These are phyloP conservation scores for Eucalyptus victrix DNA, from an alignment of 345 rosid species.

Conservation along the genomic window DNA sequence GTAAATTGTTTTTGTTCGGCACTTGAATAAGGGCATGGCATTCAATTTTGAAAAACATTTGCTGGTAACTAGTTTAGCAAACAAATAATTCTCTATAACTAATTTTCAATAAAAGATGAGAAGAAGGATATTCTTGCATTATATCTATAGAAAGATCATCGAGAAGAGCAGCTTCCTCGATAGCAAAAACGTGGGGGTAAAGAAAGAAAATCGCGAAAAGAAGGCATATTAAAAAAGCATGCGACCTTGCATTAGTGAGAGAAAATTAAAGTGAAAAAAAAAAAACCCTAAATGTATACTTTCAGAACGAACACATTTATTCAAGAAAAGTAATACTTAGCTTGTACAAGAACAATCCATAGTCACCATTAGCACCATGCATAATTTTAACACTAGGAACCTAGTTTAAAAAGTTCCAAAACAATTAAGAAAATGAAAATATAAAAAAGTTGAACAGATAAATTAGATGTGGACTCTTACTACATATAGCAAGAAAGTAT, in stretches of 20 bases:
- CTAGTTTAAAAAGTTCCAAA: neutral
- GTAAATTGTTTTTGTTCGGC: neutral
- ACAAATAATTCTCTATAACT: neutral
- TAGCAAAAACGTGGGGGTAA: neutral
- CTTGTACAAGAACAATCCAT: neutral
- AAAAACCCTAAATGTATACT: neutral
- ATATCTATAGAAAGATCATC: neutral
- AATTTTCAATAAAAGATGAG: neutral
- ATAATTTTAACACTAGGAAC: neutral
- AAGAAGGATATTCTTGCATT: neutral
- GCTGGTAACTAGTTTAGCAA: neutral
- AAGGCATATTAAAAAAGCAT: neutral
- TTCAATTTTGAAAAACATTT: neutral
- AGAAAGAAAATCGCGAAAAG: neutral
- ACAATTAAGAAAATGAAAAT: neutral
- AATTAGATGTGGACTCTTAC: neutral
- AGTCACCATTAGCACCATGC: neutral
- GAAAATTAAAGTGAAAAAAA: neutral
- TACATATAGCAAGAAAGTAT: neutral
- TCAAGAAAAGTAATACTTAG: neutral
- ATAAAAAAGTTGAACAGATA: neutral
- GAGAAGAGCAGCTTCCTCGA: neutral
- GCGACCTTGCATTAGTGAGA: neutral
- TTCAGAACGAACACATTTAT: neutral
- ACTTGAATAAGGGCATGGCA: neutral